Conservation (phyloP, 2,329 filamentous ascomycete genomes). For the Karstenula rhodostoma region DNA sequence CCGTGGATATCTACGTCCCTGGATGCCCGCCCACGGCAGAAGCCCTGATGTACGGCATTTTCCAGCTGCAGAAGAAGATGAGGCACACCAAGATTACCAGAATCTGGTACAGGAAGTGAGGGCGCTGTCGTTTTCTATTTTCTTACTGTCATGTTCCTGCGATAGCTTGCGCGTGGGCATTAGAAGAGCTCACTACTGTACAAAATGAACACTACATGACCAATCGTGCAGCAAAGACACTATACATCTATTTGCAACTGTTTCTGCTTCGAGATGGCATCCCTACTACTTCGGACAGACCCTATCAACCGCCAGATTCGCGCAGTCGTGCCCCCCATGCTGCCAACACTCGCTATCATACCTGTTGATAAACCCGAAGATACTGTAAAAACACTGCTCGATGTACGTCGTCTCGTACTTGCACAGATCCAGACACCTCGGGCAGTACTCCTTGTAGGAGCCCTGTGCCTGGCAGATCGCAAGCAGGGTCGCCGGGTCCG, state of each 20-base stretch:
- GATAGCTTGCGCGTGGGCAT: conserved; percentile 7
- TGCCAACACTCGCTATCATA: conserved; percentile 15
- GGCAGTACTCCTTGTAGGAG: background rate
- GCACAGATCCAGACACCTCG: background rate
- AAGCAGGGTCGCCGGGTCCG: background rate
- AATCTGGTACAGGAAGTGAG: conserved; percentile 66
- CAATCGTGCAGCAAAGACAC: background rate
- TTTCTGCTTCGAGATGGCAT: background rate
- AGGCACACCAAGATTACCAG: conserved; percentile 64
- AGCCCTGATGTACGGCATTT: conserved; percentile 69
- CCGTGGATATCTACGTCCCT: conserved; percentile 83
- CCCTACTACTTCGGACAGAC: conserved; percentile 3
- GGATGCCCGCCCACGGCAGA: conserved; percentile 70
- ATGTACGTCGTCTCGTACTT: background rate
- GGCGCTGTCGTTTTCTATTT: conserved; percentile 18
- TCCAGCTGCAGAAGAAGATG: conserved; percentile 83
- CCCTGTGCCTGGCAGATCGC: conserved; percentile 1
- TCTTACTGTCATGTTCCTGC: conserved; percentile 9
- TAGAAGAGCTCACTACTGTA: conserved; percentile 10
- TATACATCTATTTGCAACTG: background rate
- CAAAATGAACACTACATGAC: conserved; percentile 10
- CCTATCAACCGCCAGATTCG: conserved; percentile 6
- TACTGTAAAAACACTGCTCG: conserved; percentile 2
- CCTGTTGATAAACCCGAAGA: conserved; percentile 3
- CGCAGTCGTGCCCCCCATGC: conserved; percentile 8